Evolutionary conservation across 2,329 filamentous ascomycete species (phyloP), one percentile per base, ranked within the genome.

Genomic region (Apiospora kogelbergensis): DNA sequence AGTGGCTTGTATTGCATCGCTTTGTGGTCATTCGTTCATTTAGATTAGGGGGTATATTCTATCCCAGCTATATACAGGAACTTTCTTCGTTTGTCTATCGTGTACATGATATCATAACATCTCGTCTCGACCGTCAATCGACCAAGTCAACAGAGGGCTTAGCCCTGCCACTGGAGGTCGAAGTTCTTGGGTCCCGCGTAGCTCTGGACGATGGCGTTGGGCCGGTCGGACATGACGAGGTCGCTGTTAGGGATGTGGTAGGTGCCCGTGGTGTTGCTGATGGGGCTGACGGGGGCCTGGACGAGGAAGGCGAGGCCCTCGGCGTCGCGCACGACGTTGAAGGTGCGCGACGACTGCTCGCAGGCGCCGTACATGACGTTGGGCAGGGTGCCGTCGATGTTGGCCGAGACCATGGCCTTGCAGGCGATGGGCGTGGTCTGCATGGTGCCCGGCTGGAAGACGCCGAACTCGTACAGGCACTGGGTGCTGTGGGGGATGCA

Each of bases 241-340:
- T 65, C 63, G 37, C 37, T 65, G 40, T 65, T 65, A 40, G 63
- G 63, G 40, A 65, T 65, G 63, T 42, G 63, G 63, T 65, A 44
- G 63, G 26, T 13, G 63, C 37, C 63, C 13, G 63, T 65, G 22
- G 37, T 41, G 63, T 65, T 42, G 63, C 37, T 65, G 40, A 2
- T n/a, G n/a, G 24, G 63, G 40, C 37, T 42, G 63, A 65, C 63
- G 37, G 37, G 63, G 20, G 37, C 22, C 37, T 41, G 37, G 63
- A 65, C 63, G 63, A 30, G 15, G 63, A 65, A 65, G 40, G 6
- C 22, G n/a, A 65, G 63, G n/a, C 63, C 63, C 13, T 41, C 9
- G 63, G 63, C 63, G 63, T 65, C 41, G 63, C 63, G 63, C 11
- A 65, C 63, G n/a, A 65, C 63, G 40, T 65, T 44, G 41, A 65